Evolutionary conservation across 106 monocot genomes (phyloP), one percentile per base, ranked within the genome.

Genomic region (Apostasia ramifera): DNA sequence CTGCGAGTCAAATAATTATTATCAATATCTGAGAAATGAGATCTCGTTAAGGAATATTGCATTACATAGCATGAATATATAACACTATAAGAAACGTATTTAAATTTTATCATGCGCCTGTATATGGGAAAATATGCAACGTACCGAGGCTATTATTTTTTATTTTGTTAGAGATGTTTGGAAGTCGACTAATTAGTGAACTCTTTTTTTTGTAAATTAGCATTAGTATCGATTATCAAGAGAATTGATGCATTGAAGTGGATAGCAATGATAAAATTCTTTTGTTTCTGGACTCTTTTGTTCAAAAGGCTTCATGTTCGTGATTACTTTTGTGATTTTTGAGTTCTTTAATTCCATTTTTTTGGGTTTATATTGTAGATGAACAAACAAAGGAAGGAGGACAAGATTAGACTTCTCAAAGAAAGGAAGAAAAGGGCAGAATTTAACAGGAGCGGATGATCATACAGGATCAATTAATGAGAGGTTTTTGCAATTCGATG

Each of bases 361-460:
- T 79, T 60, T 37, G 53, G 39, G 53, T 40, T 48, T 26, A 26
- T 59, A 4, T 75, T 78, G 4, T 82, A 94, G 94, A 94, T 87
- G 47, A 52, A 78, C 72, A 83, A 81, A 6, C 59, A 77, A 51
- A 63, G 87, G 80, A 87, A 87, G 73, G 81, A 70, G 59, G 75
- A 73, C 12, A 76, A 74, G 51, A 73, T 86, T 53, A 61, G 75
- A 15, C 72, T 82, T 50, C 86, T 94, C 50, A 82, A 85, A 57
- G 76, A 90, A 56, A 84, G 94, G 68, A 87, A 85, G 78, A 94
- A 71, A 68, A 86, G 81, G 12, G 72, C 88, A 13, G 53, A 84
- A 46, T 59, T 77, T 46, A 78, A 8, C 44, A 74, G 54, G 60
- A 66, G 43, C 37, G 61, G 49, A 61, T 72, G 61, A 72, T 3